These are phyloP conservation scores for Malassezia equina DNA, from an alignment of 1,284 basidiomycete species.

Conservation along the genomic window DNA sequence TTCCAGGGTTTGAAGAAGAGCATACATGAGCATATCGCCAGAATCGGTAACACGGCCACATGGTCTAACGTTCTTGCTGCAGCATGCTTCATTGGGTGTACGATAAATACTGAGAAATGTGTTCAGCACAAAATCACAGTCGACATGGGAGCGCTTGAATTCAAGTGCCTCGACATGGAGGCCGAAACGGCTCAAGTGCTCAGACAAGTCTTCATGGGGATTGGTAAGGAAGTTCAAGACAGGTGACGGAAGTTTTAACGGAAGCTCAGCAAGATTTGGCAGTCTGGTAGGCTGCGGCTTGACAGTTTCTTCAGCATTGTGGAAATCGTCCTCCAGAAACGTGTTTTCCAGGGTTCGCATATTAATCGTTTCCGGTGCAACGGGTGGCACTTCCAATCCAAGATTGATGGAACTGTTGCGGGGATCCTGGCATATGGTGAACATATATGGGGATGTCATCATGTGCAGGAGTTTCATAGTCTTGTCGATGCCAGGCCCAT, in stretches of 20 bases:
- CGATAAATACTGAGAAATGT: constrained; percentile 13
- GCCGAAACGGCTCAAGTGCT: constrained; percentile 8
- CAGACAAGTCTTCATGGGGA: constrained; percentile 11
- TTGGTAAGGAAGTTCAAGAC: constrained; percentile 8
- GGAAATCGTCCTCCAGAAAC: neutral
- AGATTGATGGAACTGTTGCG: neutral
- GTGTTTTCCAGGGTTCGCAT: neutral
- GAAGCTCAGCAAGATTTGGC: constrained; percentile 1
- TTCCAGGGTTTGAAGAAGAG: constrained; percentile 1
- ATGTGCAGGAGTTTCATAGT: neutral
- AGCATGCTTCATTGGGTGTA: neutral
- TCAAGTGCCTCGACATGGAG: constrained; percentile 12
- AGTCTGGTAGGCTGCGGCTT: neutral
- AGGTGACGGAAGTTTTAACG: constrained; percentile 4
- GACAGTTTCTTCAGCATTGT: neutral
- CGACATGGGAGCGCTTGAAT: constrained; percentile 1
- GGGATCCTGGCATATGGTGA: neutral
- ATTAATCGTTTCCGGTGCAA: neutral
- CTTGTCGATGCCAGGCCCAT: neutral
- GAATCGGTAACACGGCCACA: neutral
- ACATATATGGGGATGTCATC: neutral
- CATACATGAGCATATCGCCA: constrained; percentile 5
- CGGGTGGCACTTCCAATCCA: neutral
- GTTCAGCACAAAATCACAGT: constrained; percentile 15
- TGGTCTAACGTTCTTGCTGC: neutral